Conservation (phyloP, 176 grass and related monocot species). For the Avena insularis region DNA sequence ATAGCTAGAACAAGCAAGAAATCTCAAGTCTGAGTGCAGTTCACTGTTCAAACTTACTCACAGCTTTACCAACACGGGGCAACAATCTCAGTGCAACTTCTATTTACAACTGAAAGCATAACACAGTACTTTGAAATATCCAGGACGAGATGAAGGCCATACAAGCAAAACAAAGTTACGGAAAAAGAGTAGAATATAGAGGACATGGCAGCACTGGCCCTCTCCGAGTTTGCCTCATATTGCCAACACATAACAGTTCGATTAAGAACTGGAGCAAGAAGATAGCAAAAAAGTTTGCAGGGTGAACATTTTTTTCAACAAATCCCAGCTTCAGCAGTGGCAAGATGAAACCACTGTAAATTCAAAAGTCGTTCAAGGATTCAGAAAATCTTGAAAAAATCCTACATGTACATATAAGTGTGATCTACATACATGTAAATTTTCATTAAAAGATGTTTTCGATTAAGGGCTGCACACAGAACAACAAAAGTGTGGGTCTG, state of each 20-base stretch:
- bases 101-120: conserved; percentile 10
- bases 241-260: background rate
- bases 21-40: conserved; percentile 18
- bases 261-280: background rate
- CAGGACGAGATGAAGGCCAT: background rate
- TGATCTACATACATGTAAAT: background rate
- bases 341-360: background rate
- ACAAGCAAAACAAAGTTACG: background rate
- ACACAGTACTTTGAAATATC: background rate
- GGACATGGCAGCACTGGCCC: background rate
- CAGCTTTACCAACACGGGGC: conserved; percentile 18
- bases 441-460: background rate
- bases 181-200: background rate
- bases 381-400: background rate
- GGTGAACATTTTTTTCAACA: background rate
- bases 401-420: background rate
- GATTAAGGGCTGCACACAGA: background rate
- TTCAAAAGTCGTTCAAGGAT: background rate
- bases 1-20: background rate
- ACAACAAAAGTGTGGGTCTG: background rate
- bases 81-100: background rate
- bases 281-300: background rate
- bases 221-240: conserved; percentile 6
- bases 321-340: background rate
- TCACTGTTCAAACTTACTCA: background rate